Conservation (phyloP, 2,329 filamentous ascomycete species). For the Mycosphaerella sp. region DNA sequence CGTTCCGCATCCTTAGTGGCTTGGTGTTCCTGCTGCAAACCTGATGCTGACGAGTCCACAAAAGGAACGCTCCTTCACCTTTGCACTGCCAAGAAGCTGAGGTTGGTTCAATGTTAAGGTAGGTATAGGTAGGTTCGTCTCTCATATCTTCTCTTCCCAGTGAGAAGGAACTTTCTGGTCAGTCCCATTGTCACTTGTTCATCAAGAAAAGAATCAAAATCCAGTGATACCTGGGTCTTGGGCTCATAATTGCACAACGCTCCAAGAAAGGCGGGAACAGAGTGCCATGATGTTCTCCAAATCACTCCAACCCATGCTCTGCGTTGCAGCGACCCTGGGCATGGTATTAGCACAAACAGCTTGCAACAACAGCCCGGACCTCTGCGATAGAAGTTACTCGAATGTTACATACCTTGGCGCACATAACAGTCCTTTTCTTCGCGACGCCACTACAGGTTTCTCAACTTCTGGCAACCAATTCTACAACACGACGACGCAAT, state of each 20-base stretch:
- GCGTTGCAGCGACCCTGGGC: constrained; percentile 8
- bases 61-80: constrained; percentile 2
- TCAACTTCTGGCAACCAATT: constrained; percentile 51
- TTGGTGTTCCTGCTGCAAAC: background rate
- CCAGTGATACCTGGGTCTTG: background rate
- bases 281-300: constrained; percentile 10
- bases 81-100: constrained; percentile 1
- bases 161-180: background rate
- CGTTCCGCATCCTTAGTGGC: background rate
- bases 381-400: constrained; percentile 54
- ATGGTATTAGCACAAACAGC: constrained; percentile 16
- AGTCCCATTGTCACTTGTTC: background rate
- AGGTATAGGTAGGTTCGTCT: background rate
- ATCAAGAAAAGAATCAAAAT: background rate
- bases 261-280: background rate
- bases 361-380: constrained; percentile 54
- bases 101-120: background rate
- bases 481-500: constrained; percentile 51
- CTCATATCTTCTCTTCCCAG: background rate
- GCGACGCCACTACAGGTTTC: constrained; percentile 17
- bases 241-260: background rate
- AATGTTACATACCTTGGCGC: constrained; percentile 57
- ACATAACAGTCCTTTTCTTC: constrained; percentile 56
- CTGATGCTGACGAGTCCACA: constrained; percentile 4
- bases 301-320: constrained; percentile 2